Evolutionary conservation across 805 yeast species (phyloP).

Genomic region (Kodamaea restingae): DNA sequence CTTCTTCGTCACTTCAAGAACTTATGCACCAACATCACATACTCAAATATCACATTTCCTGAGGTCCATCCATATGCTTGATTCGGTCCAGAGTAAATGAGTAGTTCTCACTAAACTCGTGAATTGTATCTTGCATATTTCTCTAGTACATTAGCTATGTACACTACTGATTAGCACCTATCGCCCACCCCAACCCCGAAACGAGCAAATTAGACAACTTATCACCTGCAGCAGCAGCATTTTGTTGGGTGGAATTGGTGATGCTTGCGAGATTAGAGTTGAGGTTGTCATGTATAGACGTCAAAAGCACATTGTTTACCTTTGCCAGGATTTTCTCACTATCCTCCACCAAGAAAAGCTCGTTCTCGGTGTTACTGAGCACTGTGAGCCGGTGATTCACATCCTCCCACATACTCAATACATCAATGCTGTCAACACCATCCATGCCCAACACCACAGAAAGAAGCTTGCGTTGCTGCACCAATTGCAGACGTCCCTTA

Average conservation of each 20-base stretch:
- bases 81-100: too few species aligned
- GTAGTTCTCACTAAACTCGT: too few species aligned
- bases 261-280: constrained; percentile 10
- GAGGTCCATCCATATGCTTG: too few species aligned
- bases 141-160: too few species aligned
- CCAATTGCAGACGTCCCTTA: constrained; percentile 23
- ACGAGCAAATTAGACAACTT: constrained; percentile 49
- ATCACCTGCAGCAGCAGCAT: constrained; percentile 37
- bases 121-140: too few species aligned
- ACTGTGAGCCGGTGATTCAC: constrained; percentile 5
- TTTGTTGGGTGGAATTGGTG: constrained; percentile 16
- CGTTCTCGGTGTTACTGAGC: constrained; percentile 5
- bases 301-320: constrained; percentile 18
- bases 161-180: constrained; percentile 42
- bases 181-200: constrained; percentile 61
- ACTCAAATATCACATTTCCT: too few species aligned
- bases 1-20: too few species aligned
- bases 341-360: constrained; percentile 13
- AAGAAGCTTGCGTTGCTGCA: constrained; percentile 48
- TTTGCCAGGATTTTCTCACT: constrained; percentile 18
- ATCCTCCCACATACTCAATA: constrained; percentile 13
- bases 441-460: constrained; percentile 45
- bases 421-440: constrained; percentile 22
- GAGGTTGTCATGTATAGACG: constrained; percentile 5
- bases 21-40: too few species aligned